phyloP scores from a whole-genome alignment of 352 stramenopile genomes.

The Phytophthora pistaciae region DNA sequence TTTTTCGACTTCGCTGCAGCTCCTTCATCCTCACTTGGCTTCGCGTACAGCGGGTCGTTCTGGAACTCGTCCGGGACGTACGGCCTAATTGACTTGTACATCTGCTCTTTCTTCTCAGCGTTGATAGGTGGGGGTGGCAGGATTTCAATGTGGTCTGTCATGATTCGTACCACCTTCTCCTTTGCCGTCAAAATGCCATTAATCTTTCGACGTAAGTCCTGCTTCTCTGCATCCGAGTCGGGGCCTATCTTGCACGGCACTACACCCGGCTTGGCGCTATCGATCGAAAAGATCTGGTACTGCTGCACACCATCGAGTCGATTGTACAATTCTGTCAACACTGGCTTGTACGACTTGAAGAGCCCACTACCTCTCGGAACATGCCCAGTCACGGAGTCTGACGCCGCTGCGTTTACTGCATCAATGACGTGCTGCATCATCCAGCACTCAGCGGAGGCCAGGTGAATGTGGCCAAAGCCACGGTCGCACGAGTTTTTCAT shows the following conservation, averaged over 20 bases:
- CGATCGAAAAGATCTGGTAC: conserved; percentile 20
- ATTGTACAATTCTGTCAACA: conserved; percentile 15
- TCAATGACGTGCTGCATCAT: background rate
- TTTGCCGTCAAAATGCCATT: conserved; percentile 7
- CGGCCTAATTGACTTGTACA: conserved; percentile 17
- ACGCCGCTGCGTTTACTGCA: too few species aligned
- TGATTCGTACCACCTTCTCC: background rate
- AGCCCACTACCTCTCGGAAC: background rate
- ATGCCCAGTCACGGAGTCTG: too few species aligned
- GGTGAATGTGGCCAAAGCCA: background rate
- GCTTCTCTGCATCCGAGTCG: background rate
- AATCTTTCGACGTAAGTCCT: conserved; percentile 1
- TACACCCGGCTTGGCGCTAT: conserved; percentile 1
- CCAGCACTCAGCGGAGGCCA: background rate
- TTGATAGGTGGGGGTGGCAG: conserved; percentile 14
- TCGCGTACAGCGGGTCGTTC: conserved; percentile 20
- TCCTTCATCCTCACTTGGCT: conserved; percentile 10
- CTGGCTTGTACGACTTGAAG: conserved; percentile 13
- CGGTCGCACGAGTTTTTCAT: background rate
- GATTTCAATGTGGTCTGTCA: conserved; percentile 4
- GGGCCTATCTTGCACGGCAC: background rate
- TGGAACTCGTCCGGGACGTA: conserved; percentile 22
- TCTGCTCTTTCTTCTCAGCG: conserved; percentile 15
- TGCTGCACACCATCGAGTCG: conserved; percentile 6
- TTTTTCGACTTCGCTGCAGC: conserved; percentile 10